Conservation (phyloP, 805 yeast genomes). For the Saturnispora silvae region DNA sequence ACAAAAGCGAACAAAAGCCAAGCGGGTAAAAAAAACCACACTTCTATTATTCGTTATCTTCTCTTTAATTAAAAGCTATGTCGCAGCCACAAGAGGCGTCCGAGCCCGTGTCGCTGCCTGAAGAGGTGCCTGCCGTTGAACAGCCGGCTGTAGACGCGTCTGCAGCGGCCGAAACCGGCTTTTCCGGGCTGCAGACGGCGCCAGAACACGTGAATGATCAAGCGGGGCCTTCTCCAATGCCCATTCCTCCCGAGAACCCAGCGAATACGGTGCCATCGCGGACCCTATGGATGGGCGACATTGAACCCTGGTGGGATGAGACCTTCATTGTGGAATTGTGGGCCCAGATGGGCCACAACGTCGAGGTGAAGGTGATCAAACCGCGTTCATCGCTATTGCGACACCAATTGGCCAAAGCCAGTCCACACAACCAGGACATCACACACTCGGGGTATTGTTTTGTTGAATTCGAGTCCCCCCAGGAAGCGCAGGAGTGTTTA, state of each 20-base stretch:
- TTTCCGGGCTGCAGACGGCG: too few species aligned
- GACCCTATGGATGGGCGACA: conserved; percentile 83
- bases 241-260: conserved; percentile 44
- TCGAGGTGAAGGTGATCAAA: conserved; percentile 57
- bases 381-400: conserved; percentile 29
- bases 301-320: conserved; percentile 74
- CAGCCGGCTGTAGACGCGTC: too few species aligned
- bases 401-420: conserved; percentile 22
- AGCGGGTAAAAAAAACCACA: too few species aligned
- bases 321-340: conserved; percentile 47
- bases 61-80: too few species aligned
- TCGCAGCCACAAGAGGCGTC: too few species aligned
- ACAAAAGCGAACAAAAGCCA: too few species aligned
- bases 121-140: too few species aligned
- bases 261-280: conserved; percentile 46
- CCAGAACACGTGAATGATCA: too few species aligned
- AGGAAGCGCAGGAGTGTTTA: conserved; percentile 61
- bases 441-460: conserved; percentile 59
- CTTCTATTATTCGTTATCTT: too few species aligned
- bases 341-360: conserved; percentile 44
- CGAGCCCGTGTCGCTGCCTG: too few species aligned
- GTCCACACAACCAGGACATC: conserved; percentile 14
- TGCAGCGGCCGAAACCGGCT: too few species aligned
- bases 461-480: conserved; percentile 59
- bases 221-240: conserved; percentile 31